Evolutionary conservation across 257 asterid genomes (phyloP), one percentile per base, ranked within the genome.

Genomic region (Catharanthus roseus): DNA sequence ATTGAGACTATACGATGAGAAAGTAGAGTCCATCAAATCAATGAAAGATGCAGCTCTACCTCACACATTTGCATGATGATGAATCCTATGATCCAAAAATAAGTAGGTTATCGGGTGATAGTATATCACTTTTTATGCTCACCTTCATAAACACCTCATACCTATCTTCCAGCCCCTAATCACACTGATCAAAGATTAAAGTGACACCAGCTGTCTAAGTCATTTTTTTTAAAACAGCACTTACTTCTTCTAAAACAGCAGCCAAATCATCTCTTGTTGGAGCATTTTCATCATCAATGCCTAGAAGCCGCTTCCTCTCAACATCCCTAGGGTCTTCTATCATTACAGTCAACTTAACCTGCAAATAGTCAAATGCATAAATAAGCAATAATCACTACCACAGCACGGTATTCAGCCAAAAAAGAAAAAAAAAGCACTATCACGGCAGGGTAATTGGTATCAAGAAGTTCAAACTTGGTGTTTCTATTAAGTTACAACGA

Each of bases 281-380:
- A 54, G 99, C 96, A 81, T 79, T 85, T 77, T 90, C 96, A 70
- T 91, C 96, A 57, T 91, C 96, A 58, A 93, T 91, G 69, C 99
- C 99, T 57, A 93, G 96, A 73, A 93, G 83, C 83, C 97, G 89
- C 86, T 77, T 84, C 76, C 97, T 81, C 84, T 93, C 97, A 24
- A 91, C 93, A 38, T 93, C 99, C 81, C 99, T 87, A 28, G 97
- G 99, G 65, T 93, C 99, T 85, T 93, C 99, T 58, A 93, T 93
- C 91, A 84, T 80, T 76, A 91, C 60, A 1, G 99, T 93, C 65
- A 93, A 78, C 73, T 93, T 93, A 60, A 93, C 90, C 97, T 91
- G 77, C 64, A 74, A 81, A 38, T 12, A 41, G 65, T 38, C 26
- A 51, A 44, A 62, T 3, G 39, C 69, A 64, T n/a, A 33, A 29